These are phyloP conservation scores for Stephania cephalantha DNA, from an alignment of 164 flowering plant genomes.

Conservation along the genomic window DNA sequence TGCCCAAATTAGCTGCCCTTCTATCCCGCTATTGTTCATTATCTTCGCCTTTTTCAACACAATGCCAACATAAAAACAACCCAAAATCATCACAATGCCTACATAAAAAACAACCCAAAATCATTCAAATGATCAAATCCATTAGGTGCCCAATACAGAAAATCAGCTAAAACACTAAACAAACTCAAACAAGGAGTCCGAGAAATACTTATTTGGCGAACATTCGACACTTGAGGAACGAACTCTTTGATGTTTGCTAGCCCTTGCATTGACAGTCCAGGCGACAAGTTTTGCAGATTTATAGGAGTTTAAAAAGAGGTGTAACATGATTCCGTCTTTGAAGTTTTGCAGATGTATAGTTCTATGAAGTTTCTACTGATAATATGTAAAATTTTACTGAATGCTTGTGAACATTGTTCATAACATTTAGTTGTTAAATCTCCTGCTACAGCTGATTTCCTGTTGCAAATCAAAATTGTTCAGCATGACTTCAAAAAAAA, in stretches of 20 bases:
- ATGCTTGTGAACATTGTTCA: no score
- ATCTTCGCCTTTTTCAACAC: no score
- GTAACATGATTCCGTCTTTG: not conserved
- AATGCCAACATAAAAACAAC: no score
- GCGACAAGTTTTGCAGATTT: not conserved
- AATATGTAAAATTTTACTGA: not conserved
- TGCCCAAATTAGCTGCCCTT: no score
- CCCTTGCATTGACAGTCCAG: not conserved
- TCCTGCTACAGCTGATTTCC: not conserved
- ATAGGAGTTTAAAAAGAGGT: not conserved
- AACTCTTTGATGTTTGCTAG: not conserved
- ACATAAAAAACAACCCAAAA: no score
- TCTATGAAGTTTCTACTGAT: no score
- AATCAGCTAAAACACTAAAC: no score
- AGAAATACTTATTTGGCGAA: not conserved
- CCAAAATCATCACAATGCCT: no score
- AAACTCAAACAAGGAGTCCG: not conserved
- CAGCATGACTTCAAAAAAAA: no score
- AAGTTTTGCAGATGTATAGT: not conserved
- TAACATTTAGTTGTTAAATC: not conserved
- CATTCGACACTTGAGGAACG: not conserved
- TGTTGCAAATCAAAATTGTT: not conserved
- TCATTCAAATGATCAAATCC: no score
- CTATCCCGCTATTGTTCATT: no score
- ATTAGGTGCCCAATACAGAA: no score